Conservation (phyloP, 805 yeast species). For the Isabelozyma gotoi region DNA sequence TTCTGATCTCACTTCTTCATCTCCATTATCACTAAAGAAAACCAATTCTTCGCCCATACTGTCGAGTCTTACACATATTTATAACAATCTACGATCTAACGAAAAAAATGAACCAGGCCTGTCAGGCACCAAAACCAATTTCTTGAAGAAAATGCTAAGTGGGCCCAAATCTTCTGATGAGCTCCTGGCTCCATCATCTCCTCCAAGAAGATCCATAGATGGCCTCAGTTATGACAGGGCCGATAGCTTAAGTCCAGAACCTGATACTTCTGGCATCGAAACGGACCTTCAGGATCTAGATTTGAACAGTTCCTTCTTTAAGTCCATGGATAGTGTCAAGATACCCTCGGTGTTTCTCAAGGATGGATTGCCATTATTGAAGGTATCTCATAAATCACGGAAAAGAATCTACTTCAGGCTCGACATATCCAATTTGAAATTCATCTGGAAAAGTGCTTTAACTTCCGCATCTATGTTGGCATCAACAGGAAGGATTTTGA, state of each 20-base stretch:
- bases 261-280: not conserved
- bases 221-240: not conserved
- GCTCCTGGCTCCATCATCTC: not conserved
- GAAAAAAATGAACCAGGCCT: not conserved
- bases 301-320: slow-evolving; percentile 8
- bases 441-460: slow-evolving; percentile 48
- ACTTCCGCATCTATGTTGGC: slow-evolving; percentile 20
- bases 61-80: not conserved
- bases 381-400: slow-evolving; percentile 70
- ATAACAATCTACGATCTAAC: slow-evolving; percentile 1
- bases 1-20: not conserved
- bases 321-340: slow-evolving; percentile 14
- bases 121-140: not conserved
- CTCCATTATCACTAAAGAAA: not conserved
- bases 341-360: slow-evolving; percentile 49
- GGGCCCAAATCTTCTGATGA: not conserved
- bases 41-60: not conserved
- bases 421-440: slow-evolving; percentile 52
- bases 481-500: slow-evolving; percentile 12
- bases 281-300: slow-evolving; percentile 6
- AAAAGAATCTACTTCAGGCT: slow-evolving; percentile 57
- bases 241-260: not conserved
- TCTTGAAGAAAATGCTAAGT: not conserved
- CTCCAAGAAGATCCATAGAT: not conserved
- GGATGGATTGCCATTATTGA: slow-evolving; percentile 61